Percentiles rank a stretch among this genome's conserved stretches.
Conservation (phyloP, 1,139 yeast species). For the Kodamaea arcana region DNA sequence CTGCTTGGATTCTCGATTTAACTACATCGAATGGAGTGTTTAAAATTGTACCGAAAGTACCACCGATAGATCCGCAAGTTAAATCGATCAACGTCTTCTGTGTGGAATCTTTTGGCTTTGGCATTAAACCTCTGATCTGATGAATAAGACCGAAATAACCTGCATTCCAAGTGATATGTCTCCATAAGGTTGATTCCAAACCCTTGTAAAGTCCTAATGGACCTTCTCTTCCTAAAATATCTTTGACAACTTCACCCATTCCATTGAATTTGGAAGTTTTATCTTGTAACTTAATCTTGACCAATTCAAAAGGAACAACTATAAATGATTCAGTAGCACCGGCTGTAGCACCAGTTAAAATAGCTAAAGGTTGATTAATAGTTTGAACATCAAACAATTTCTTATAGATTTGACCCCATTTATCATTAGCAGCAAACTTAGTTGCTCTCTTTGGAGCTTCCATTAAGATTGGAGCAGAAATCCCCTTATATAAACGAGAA, state of each 20-base stretch:
- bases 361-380: slow-evolving; percentile 78
- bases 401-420: slow-evolving; percentile 87
- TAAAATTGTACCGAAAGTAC: slow-evolving; percentile 88
- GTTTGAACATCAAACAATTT: slow-evolving; percentile 62
- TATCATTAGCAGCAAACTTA: slow-evolving; percentile 96
- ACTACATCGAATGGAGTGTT: slow-evolving; percentile 98
- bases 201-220: slow-evolving; percentile 86
- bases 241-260: slow-evolving; percentile 75
- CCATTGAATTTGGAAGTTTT: slow-evolving; percentile 77
- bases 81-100: slow-evolving; percentile 83
- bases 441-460: slow-evolving; percentile 99
- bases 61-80: slow-evolving; percentile 92
- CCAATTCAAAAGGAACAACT: slow-evolving; percentile 93
- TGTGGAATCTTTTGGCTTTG: slow-evolving; percentile 62
- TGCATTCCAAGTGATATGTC: slow-evolving; percentile 96
- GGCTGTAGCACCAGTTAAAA: slow-evolving; percentile 95
- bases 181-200: slow-evolving; percentile 93
- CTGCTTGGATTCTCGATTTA: slow-evolving; percentile 93
- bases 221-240: slow-evolving; percentile 74
- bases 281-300: slow-evolving; percentile 88
- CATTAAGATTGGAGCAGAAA: slow-evolving; percentile 94
- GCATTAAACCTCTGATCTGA: slow-evolving; percentile 78
- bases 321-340: slow-evolving; percentile 97
- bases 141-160: slow-evolving; percentile 95
- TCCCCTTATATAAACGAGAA: slow-evolving; percentile 83